These are phyloP conservation scores for Mycena polygramma DNA, from an alignment of 768 basidiomycete genomes.

Conservation along the genomic window DNA sequence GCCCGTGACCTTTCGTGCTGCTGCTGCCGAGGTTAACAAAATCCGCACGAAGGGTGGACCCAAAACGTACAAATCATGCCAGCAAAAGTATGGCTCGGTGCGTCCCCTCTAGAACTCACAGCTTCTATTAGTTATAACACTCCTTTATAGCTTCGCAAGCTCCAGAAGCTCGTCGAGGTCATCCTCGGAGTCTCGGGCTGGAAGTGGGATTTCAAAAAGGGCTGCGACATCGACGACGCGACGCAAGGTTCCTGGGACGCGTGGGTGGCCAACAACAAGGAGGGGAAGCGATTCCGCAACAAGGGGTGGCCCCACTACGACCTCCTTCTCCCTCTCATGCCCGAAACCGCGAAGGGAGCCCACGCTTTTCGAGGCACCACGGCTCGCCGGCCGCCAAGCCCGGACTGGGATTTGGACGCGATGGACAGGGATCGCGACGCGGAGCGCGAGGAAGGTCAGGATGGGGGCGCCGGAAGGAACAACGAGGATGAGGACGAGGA, in stretches of 20 bases:
- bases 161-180: slow-evolving; percentile 26
- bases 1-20: background rate
- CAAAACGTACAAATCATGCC: background rate
- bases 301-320: slow-evolving; percentile 41
- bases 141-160: slow-evolving; percentile 1
- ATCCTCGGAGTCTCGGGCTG: slow-evolving; percentile 41
- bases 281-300: slow-evolving; percentile 40
- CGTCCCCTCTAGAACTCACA: background rate
- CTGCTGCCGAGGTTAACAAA: background rate
- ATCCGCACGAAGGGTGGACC: background rate
- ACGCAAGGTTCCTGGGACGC: slow-evolving; percentile 31
- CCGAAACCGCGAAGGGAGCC: slow-evolving; percentile 14
- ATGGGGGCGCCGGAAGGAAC: background rate
- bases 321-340: slow-evolving; percentile 33
- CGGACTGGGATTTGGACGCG: background rate
- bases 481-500: background rate
- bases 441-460: background rate
- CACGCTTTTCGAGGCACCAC: slow-evolving; percentile 28
- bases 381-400: background rate
- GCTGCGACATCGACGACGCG: slow-evolving; percentile 32
- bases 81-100: background rate
- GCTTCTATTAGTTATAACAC: background rate
- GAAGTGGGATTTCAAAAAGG: slow-evolving; percentile 41
- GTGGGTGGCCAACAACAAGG: background rate
- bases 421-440: too few relatives aligned